phyloP scores from a whole-genome alignment of 2,329 filamentous ascomycete genomes.

The Fonsecaea multimorphosa region DNA sequence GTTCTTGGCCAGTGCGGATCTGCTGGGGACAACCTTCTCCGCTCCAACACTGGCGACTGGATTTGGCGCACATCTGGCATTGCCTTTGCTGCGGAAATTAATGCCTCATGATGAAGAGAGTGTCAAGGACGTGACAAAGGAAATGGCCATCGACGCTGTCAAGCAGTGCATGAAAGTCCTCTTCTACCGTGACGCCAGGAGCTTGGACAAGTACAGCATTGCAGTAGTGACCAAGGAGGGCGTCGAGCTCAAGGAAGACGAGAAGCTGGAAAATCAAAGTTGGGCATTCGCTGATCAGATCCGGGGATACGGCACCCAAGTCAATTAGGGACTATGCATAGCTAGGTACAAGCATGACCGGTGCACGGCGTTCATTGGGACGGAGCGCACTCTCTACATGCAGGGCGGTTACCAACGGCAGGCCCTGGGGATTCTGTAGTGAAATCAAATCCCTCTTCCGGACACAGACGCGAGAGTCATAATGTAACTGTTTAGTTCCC shows the following conservation, averaged over 20 bases:
- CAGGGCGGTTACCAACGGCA: constrained; percentile 13
- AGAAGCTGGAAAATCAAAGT: constrained; percentile 92
- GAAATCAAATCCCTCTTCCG: background rate
- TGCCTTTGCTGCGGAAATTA: constrained; percentile 84
- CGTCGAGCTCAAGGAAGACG: constrained; percentile 79
- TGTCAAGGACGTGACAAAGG: constrained; percentile 70
- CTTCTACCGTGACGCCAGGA: constrained; percentile 95
- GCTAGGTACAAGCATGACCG: constrained; percentile 21
- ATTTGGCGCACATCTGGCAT: constrained; percentile 88
- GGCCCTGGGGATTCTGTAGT: constrained; percentile 2
- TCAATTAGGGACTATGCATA: constrained; percentile 46
- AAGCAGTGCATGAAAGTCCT: constrained; percentile 98
- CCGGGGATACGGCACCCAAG: constrained; percentile 90
- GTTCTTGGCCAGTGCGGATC: constrained; percentile 89
- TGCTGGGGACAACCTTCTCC: constrained; percentile 90
- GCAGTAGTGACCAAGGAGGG: constrained; percentile 86
- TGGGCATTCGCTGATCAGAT: constrained; percentile 98
- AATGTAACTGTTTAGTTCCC: background rate
- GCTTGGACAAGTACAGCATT: constrained; percentile 87
- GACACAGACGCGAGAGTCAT: constrained; percentile 6
- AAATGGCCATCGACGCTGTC: constrained; percentile 79
- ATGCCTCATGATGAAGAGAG: constrained; percentile 80
- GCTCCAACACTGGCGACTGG: constrained; percentile 90
- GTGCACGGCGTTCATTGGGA: constrained; percentile 7
- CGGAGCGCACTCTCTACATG: background rate